Base-by-base conservation (phyloP, 2,329 filamentous ascomycete genomes). In the Didymella arachidicola region DNA sequence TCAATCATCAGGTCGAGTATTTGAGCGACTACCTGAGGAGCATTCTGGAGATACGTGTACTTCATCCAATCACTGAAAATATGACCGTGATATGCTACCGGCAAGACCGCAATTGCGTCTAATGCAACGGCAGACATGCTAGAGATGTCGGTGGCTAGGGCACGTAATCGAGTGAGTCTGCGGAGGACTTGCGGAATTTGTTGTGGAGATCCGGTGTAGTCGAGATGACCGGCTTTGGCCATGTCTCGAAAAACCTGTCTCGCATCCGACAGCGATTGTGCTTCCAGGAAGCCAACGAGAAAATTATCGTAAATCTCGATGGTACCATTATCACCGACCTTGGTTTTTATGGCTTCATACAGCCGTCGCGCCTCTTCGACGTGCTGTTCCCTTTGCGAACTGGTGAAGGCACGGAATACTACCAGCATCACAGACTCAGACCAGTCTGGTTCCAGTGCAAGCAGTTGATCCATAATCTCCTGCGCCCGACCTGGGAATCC, bases 61-160 rank as follows among this genome's bases (percentile, higher is more conserved):
- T 94, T 94, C 70, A 96, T 84, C 93, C 93, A 97, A 68, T 92
- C 93, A 32, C 89, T 90, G 65, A 93, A 90, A 76, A 97, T 91
- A 77, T 92, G 94, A 62, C 89, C 88, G 75, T 96, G 95, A 48
- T 75, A 77, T 7, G 56, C 47, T 44, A 82, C 79, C 4, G 87
- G 87, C 19, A 89, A 71, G 27, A 80, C 71, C 4, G 81, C 80
- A 26, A 89, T 71, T 2, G 80, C 80, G 10, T 79, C 53, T 14
- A 75, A 62, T 14, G 62, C 68, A 38, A 76, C 70, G 36, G 57
- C 69, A 4, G 67, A 74, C 63, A 71, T 71, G 29, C 65, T 64
- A 16, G 63, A 61, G 22, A 75, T 71, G 18, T 74, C 63, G 2
- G 61, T 72, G 12, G 67, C 72, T 1, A 76, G 63, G 6, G 65